phyloP scores from a whole-genome alignment of 768 basidiomycete genomes.

The Mycena chlorophos region DNA sequence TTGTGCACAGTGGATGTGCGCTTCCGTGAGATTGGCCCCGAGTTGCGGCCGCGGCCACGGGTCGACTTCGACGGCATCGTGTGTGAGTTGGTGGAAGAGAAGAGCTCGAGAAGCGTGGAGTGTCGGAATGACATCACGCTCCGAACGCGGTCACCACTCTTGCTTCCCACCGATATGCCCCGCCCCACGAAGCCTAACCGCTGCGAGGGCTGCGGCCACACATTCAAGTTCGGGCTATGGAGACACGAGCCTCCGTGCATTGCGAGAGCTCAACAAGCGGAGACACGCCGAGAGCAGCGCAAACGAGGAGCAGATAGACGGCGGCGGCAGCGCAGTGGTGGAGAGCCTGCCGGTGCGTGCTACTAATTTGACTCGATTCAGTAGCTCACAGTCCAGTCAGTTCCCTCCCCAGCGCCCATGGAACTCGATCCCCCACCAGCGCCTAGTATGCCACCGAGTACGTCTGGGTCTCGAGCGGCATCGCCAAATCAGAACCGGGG shows the following conservation, averaged over 20 bases:
- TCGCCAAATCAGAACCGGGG: background rate
- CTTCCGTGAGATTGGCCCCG: background rate
- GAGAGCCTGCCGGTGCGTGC: background rate
- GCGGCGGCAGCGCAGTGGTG: background rate
- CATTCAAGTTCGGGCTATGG: background rate
- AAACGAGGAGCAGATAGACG: background rate
- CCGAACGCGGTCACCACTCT: too few species aligned
- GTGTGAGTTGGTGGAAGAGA: background rate
- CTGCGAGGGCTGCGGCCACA: background rate
- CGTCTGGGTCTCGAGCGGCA: too few species aligned
- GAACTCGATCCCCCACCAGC: background rate
- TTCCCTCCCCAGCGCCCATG: background rate
- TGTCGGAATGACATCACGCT: background rate
- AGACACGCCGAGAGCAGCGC: background rate
- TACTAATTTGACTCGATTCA: background rate
- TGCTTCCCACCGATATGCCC: background rate
- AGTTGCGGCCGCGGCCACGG: background rate
- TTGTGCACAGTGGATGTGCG: background rate
- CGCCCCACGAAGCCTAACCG: background rate
- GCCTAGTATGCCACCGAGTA: background rate
- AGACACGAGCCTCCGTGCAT: background rate
- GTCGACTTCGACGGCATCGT: background rate
- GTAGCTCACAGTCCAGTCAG: background rate
- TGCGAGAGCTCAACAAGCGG: too few species aligned
- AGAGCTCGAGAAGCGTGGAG: background rate